Base-by-base conservation (phyloP, 345 rosid species). In the Populus davidiana region DNA sequence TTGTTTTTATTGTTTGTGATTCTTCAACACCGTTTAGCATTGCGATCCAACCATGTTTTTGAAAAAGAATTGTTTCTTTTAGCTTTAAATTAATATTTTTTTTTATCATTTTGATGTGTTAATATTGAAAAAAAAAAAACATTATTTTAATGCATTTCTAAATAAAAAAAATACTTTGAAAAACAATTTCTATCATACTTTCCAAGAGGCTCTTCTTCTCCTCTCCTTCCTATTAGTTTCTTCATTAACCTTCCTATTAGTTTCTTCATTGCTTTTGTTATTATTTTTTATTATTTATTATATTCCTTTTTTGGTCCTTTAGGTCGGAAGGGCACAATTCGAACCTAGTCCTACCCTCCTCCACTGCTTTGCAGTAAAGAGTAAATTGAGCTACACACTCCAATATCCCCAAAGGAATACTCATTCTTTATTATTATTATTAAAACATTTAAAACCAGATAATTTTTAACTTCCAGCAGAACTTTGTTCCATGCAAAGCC, bases 401-500 rank as follows among this genome's bases (percentile, higher is more conserved):
- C 50, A 47, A 4, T 12, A 47, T 47, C 50, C 44, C 44, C 44
- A 41, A 41, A 41, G 44, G 44, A 41, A 41, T 41, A 41, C 27
- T 21, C 62, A 54, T 54, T 21, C 62, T 54, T 54, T 54, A 54
- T 54, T 21, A 54, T 54, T 52, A 20, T 52, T 52, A 52, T 41
- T 41, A 54, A 33, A 20, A 20, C n/a, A 52, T 52, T 59, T 59
- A 11, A 59, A 59, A 29, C 63, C 29, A 23, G 29, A 6, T 14
- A 31, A 8, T 36, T n/a, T 13, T n/a, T 13, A 67, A 75, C 66
- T 75, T 75, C 61, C 17, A 33, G 71, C 7, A 49, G 49, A 65
- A 47, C 49, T 31, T 65, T 38, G 67, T 69, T 54, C 41, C 67
- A 39, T 25, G 67, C 63, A 69, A 36, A 61, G 44, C 79, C 69